phyloP scores from a whole-genome alignment of 352 stramenopile species.

The Pythium sukuiense region DNA sequence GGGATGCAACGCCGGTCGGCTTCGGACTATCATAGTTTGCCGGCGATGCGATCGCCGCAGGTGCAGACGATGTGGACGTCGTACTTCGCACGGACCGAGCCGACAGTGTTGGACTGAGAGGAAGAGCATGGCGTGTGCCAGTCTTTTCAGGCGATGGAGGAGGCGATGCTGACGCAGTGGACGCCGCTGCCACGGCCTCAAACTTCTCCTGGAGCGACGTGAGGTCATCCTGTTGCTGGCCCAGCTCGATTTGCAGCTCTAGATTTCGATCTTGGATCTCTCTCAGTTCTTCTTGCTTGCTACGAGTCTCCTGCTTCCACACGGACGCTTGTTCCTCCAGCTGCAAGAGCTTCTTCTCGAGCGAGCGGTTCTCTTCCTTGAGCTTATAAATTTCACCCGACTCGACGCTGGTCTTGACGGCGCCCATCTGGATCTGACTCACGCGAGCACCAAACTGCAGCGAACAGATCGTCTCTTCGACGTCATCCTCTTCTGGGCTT shows the following conservation, averaged over 20 bases:
- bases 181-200: slow-evolving; percentile 19
- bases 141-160: slow-evolving; percentile 20
- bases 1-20: background rate
- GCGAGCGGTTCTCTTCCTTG: slow-evolving; percentile 58
- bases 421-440: slow-evolving; percentile 88
- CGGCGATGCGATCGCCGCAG: slow-evolving; percentile 25
- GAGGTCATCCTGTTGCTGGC: slow-evolving; percentile 38
- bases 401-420: slow-evolving; percentile 77
- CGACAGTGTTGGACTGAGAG: slow-evolving; percentile 41
- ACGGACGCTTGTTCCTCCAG: slow-evolving; percentile 22
- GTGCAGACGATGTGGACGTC: slow-evolving; percentile 41
- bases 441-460: slow-evolving; percentile 89
- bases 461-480: slow-evolving; percentile 89
- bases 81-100: slow-evolving; percentile 45
- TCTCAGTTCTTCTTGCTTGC: slow-evolving; percentile 50
- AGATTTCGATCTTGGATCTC: slow-evolving; percentile 44
- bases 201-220: slow-evolving; percentile 34
- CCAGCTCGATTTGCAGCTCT: slow-evolving; percentile 46
- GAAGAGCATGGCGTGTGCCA: background rate
- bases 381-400: slow-evolving; percentile 72
- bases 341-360: slow-evolving; percentile 38
- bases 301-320: slow-evolving; percentile 49
- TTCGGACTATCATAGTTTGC: slow-evolving; percentile 14
- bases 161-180: slow-evolving; percentile 12
- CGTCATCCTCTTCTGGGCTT: slow-evolving; percentile 74